phyloP scores from a whole-genome alignment of 352 stramenopile species.

The Aphanomyces invadans region DNA sequence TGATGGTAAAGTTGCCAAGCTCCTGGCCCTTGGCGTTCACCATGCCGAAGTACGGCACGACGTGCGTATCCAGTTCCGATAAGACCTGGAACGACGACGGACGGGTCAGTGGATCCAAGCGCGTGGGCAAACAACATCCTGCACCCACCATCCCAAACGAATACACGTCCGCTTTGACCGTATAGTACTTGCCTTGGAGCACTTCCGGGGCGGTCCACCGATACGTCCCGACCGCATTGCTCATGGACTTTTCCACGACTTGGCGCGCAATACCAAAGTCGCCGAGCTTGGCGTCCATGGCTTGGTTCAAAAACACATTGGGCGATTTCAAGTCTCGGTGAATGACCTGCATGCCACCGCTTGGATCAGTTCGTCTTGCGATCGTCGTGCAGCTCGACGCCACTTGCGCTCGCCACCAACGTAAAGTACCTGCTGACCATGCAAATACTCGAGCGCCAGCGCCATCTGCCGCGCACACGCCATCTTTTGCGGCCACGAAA shows the following conservation, averaged over 20 bases:
- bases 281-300: slow-evolving; percentile 15
- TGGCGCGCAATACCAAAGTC: slow-evolving; percentile 25
- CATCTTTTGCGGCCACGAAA: slow-evolving; percentile 11
- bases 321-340: slow-evolving; percentile 20
- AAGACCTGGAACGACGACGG: slow-evolving; percentile 3
- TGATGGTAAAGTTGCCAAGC: slow-evolving; percentile 24
- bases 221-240: slow-evolving; percentile 18
- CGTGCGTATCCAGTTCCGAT: slow-evolving; percentile 20
- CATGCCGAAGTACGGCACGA: slow-evolving; percentile 15
- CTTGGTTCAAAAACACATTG: slow-evolving; percentile 18
- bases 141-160: slow-evolving; percentile 19
- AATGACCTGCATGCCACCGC: no score
- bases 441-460: slow-evolving; percentile 8
- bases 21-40: slow-evolving; percentile 12
- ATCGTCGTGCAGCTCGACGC: no score
- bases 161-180: slow-evolving; percentile 21
- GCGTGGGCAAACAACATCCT: not conserved
- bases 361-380: no score
- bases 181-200: slow-evolving; percentile 25
- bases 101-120: no score
- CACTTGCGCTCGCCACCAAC: no score
- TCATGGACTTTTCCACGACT: slow-evolving; percentile 19
- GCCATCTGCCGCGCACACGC: slow-evolving; percentile 8
- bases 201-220: slow-evolving; percentile 22
- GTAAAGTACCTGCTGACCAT: slow-evolving; percentile 13